Evolutionary conservation across 2,329 filamentous ascomycete genomes (phyloP).

Genomic region (Venturia pyrina): DNA sequence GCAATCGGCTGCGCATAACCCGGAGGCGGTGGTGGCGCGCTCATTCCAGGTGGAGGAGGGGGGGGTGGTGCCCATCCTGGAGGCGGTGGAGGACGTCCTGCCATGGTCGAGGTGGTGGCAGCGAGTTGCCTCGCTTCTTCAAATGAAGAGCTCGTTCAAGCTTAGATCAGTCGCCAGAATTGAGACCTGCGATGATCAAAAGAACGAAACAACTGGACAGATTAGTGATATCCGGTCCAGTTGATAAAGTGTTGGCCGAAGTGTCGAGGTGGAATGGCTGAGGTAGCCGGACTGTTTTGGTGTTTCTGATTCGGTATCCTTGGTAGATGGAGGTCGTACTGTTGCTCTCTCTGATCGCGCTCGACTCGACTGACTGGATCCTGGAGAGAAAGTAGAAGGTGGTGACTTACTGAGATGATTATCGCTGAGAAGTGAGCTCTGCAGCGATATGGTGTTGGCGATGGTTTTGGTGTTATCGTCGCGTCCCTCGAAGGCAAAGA

Average conservation of each 20-base stretch:
- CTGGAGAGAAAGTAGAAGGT: not conserved
- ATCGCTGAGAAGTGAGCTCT: not conserved
- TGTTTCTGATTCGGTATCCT: not conserved
- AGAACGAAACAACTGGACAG: not conserved
- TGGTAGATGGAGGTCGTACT: not conserved
- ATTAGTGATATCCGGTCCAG: not conserved
- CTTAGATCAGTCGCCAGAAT: not conserved
- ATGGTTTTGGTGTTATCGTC: not conserved
- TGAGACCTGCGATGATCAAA: not conserved
- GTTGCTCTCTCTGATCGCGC: not conserved
- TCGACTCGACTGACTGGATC: not conserved
- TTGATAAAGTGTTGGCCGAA: not conserved
- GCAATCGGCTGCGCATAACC: slow-evolving; percentile 73
- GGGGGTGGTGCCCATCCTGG: slow-evolving; percentile 49
- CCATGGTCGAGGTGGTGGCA: slow-evolving; percentile 32
- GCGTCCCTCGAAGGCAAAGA: not conserved
- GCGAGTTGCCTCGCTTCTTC: slow-evolving; percentile 4
- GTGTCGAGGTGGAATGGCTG: not conserved
- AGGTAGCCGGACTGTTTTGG: not conserved
- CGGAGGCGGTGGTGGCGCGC: slow-evolving; percentile 63
- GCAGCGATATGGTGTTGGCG: not conserved
- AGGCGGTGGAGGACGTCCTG: slow-evolving; percentile 56
- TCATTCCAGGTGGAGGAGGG: slow-evolving; percentile 24
- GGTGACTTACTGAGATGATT: not conserved
- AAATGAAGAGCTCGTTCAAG: slow-evolving; percentile 2